Evolutionary conservation across 148 eudicot genomes (phyloP), one percentile per base, ranked within the genome.

Genomic region (Rhododendron ovatum): DNA sequence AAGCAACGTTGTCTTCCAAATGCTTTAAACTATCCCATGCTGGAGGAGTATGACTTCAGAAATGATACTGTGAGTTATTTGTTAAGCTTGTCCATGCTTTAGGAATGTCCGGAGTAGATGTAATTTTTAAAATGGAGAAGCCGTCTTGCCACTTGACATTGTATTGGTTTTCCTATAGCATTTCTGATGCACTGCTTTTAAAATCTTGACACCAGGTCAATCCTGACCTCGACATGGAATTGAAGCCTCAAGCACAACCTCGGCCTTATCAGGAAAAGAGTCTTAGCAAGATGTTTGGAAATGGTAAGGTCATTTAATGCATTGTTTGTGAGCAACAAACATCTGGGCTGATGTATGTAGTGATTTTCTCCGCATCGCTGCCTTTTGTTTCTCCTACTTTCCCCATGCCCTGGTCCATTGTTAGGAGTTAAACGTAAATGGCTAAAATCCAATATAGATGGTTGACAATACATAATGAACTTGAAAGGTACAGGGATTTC

Each of bases 261-360:
- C 98, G 98, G 2, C 98, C 99, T 7, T 97, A 97, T 87, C 98
- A 95, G 88, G 99, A 97, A 86, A 97, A 97, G 90, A 97, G 99
- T 87, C 98, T 97, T 47, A 95, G 98, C 87, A 97, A 97, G 92
- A 97, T 97, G 99, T 97, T 95, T 91, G 99, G 99, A 88, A 97
- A 95, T 89, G 99, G 99, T 95, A 89, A 90, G 78, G 48, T 78
- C 41, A 78, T 67, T 57, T 4, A 1, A 1, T 71, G 37, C 12
- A 50, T 80, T 63, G 1, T 0, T 28, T 73, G 48, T 59, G 84
- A 59, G 26, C 7, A 33, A 15, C n/a, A 81, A 81, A 82, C 17
- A 59, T 22, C 7, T 41, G 22, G 28, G 17, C 26, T 59, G 50
- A 39, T 7, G 35, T 59, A 17, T 53, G 28, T 57, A 61, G 15